Evolutionary conservation across 805 yeast genomes (phyloP), one percentile per base, ranked within the genome.

Genomic region (Torulaspora indica): DNA sequence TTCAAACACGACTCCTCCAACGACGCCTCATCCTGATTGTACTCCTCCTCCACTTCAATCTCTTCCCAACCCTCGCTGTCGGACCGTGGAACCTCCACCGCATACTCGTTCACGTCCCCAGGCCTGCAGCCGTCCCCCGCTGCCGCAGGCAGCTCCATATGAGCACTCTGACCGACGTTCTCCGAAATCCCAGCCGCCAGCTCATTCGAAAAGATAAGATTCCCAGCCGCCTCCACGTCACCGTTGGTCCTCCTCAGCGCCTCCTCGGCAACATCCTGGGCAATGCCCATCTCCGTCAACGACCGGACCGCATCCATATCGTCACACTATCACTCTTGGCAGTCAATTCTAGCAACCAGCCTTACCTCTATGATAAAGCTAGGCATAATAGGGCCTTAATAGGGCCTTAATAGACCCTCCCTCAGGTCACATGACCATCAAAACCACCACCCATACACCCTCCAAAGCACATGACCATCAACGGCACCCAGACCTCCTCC

Each of bases 211-310:
- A 63, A 61, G 7, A 62, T 61, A 38, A 51, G 54, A 40, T 59
- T 60, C 8, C 85, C 82, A 1, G 95, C 82, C 2, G 75, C 77
- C 54, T 85, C 90, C 7, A 79, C 64, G 52, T 80, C 78, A 14
- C 76, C 76, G 9, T 66, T 61, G 42, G 73, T 77, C 40, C 75
- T 57, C 24, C 70, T 40, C 36, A 87, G 67, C 0, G 95, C 91
- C 45, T 81, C 81, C 34, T 60, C 68, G 5, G 91, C 81, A 42
- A 82, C 74, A 20, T 72, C 71, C 3, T 61, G 63, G 1, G 79
- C 54, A 52, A 87, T 86, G 5, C 95, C 96, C 95, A 87, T 85
- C 13, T 73, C 72, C 10, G 68, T 61, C 13, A 87, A 63, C 43
- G 73, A 72, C 2, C 69, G 71, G 4, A 82, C 60, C 10, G 70